Evolutionary conservation across 495 filamentous ascomycete species (phyloP), one percentile per base, ranked within the genome.

Genomic region (Sporormia fimetaria): DNA sequence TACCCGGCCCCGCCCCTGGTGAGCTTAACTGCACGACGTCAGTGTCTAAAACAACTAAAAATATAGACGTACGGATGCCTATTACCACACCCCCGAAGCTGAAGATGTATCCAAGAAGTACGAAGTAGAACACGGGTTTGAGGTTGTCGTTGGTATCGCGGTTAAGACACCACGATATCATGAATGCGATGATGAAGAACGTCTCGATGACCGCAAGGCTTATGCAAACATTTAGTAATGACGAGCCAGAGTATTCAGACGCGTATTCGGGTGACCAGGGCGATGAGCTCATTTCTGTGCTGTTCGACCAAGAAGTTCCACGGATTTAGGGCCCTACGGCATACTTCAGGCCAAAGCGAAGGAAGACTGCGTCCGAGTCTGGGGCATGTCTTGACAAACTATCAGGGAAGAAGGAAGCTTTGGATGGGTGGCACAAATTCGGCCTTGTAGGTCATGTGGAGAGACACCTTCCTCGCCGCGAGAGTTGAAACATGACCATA

Each of bases 121-220:
- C 31, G 5, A 49, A 18, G 22, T 3, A 22, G 8, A 32, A 37
- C 1, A 40, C 29, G 3, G 24, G 15, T 9, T 44, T 37, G 28
- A 9, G 43, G n/a, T 42, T 43, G 12, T 39, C 34, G 33, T 15
- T 38, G 17, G 21, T 37, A 16, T 33, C 15, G 10, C 21, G 31
- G 21, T 49, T 49, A 35, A 27, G 40, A 24, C 44, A 25, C 46
- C 39, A 43, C 8, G 46, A 49, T 11, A 49, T 26, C 10, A 49
- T 25, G 33, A 49, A 49, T 14, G 39, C 25, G n/a, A 44, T 34
- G 17, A 49, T 33, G 18, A 49, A 43, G 27, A 44, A 38, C 2
- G 46, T 43, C 30, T 49, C 46, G 14, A 49, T 21, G 21, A 38
- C 24, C 3, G 46, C 46, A 17, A 49, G 44, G 6, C 15, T 36